Evolutionary conservation across 495 filamentous ascomycete species (phyloP).

Genomic region (Ramalina peruviana): DNA sequence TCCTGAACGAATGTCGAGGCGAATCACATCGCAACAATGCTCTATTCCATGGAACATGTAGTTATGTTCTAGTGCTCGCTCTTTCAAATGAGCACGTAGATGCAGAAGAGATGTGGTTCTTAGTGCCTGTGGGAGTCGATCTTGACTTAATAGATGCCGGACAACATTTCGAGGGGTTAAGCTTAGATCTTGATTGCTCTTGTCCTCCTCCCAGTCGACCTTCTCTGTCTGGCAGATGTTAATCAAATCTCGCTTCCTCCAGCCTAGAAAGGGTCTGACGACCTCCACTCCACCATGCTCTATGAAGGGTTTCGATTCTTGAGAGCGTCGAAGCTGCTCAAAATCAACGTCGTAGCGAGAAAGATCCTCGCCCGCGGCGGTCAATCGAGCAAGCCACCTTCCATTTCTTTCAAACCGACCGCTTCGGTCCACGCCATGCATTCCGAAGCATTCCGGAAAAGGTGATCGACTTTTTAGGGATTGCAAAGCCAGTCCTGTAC

Average conservation of each 20-base stretch:
- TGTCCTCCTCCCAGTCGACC: conserved; percentile 68
- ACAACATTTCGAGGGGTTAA: conserved; percentile 70
- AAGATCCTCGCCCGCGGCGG: too few species aligned
- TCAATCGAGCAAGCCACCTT: not conserved
- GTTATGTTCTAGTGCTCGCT: not conserved
- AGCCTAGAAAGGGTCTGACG: conserved; percentile 60
- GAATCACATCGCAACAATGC: conserved; percentile 22
- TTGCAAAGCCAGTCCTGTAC: conserved; percentile 46
- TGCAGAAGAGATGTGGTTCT: conserved; percentile 47
- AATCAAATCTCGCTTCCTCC: conserved; percentile 56
- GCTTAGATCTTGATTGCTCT: conserved; percentile 69
- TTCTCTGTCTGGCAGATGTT: conserved; percentile 53
- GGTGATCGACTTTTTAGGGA: conserved; percentile 49
- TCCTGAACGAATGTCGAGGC: conserved; percentile 27
- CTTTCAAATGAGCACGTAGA: conserved; percentile 27
- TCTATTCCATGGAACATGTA: conserved; percentile 14
- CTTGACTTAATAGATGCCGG: conserved; percentile 44
- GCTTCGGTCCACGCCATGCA: conserved; percentile 58
- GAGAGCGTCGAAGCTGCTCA: not conserved
- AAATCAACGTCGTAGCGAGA: not conserved
- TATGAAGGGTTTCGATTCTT: conserved; percentile 13
- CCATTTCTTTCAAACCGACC: conserved; percentile 25
- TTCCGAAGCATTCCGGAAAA: conserved; percentile 72
- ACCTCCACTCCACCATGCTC: conserved; percentile 59
- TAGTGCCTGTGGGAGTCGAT: conserved; percentile 55